Evolutionary conservation across 2,329 filamentous ascomycete genomes (phyloP).

Genomic region (Onygenales sp.): DNA sequence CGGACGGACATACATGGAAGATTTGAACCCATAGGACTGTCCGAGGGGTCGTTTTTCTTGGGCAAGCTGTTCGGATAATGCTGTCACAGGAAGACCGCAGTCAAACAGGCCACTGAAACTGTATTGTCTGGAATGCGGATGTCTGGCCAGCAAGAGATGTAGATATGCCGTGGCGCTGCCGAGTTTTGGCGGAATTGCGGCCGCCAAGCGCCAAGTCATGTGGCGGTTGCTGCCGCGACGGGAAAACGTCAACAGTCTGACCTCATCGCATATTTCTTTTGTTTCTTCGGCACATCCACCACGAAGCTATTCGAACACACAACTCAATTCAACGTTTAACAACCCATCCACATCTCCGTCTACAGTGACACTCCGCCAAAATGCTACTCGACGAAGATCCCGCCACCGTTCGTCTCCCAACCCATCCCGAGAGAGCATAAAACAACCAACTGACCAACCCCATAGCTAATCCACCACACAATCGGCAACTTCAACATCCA

Average conservation of each 20-base stretch:
- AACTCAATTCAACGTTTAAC: not conserved
- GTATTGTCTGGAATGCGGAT: not conserved
- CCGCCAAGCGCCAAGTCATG: slow-evolving; percentile 5
- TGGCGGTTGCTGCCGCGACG: slow-evolving; percentile 34
- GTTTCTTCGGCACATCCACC: not conserved
- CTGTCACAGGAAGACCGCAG: too few relatives aligned
- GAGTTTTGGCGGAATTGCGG: not conserved
- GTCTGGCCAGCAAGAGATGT: not conserved
- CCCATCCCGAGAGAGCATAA: slow-evolving; percentile 2
- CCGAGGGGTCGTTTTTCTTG: not conserved
- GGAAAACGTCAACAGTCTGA: slow-evolving; percentile 15
- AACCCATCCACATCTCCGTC: too few relatives aligned
- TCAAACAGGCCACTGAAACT: too few relatives aligned
- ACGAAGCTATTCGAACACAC: not conserved
- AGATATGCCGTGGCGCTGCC: not conserved
- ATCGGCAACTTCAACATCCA: slow-evolving; percentile 91
- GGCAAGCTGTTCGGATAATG: not conserved
- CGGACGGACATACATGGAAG: slow-evolving; percentile 37
- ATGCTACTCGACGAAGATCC: slow-evolving; percentile 96
- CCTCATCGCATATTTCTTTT: slow-evolving; percentile 2
- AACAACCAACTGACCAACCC: slow-evolving; percentile 7
- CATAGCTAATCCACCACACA: slow-evolving; percentile 79
- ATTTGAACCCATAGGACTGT: slow-evolving; percentile 32
- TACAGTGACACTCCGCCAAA: slow-evolving; percentile 29
- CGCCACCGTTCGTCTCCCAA: slow-evolving; percentile 54